Evolutionary conservation across 1,284 basidiomycete genomes (phyloP), one percentile per base, ranked within the genome.

Genomic region (Leccinum pallidistipes): DNA sequence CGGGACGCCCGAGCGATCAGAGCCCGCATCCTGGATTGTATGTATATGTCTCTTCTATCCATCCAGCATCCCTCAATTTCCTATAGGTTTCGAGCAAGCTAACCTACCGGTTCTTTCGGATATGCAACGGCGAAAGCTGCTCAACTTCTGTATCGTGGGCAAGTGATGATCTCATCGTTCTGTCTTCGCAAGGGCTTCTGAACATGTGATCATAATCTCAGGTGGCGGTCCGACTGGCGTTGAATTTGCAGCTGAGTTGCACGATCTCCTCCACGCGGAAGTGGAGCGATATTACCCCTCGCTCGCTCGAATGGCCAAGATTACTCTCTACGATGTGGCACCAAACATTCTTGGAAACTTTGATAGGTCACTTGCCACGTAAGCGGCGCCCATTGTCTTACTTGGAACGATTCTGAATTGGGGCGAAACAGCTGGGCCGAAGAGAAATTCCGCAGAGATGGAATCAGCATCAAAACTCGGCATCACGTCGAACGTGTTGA

Each of bases 201-300:
- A 64, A 56, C 55, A 56, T 43, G 55, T 60, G 54, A 38, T 12
- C 18, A 5, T 12, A 27, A 47, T 57, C 34, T 24, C 61, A 86
- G 86, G 86, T n/a, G 88, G 87, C 43, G 88, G 88, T 12, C 88
- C 87, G 1, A 90, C 88, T 7, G 92, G 92, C 2, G 87, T 94
- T 59, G 93, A 95, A 74, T 94, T 94, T 68, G 85, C 90, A 0
- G 92, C 94, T 8, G 95, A 97, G 74, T 75, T 97, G 60, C 87
- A 92, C 64, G 94, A 97, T 73, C 81, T 97, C 49, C 80, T 95
- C 59, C 85, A 86, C 61, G 82, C 86, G 31, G 95, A 97, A 65
- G 83, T 95, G 5, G 71, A 80, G n/a, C 76, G 78, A 47, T 80
- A 88, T 67, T 92, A 87, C 69, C 89, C 90, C 3, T 69, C 78